Percentiles rank a stretch among this genome's conserved stretches.
phyloP scores from a whole-genome alignment of 768 basidiomycete genomes.

The Mycena galericulata region DNA sequence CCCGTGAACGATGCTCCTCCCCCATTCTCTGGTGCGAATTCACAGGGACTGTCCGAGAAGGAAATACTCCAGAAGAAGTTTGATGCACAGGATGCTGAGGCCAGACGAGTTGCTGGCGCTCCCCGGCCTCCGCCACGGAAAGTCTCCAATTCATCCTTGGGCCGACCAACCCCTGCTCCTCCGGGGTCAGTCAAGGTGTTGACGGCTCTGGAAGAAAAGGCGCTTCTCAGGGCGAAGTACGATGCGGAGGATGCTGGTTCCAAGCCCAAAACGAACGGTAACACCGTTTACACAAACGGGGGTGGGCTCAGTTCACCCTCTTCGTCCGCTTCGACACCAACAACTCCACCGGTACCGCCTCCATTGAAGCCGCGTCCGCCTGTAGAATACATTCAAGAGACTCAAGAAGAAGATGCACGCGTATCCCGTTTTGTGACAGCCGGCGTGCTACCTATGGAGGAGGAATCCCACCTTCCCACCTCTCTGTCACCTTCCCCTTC shows the following conservation, averaged over 20 bases:
- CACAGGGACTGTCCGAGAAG: conserved; percentile 61
- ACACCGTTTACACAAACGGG: conserved; percentile 34
- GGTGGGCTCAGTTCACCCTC: conserved; percentile 33
- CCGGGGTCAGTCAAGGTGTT: conserved; percentile 51
- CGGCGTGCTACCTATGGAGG: conserved; percentile 43
- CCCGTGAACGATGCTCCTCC: conserved; percentile 40
- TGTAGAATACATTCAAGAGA: conserved; percentile 84
- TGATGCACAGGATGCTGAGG: conserved; percentile 65
- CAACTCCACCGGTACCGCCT: conserved; percentile 62
- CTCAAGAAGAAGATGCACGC: conserved; percentile 78
- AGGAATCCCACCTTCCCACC: conserved; percentile 29
- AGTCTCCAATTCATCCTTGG: conserved; percentile 33
- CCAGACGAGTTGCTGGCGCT: conserved; percentile 40
- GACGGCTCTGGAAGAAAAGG: conserved; percentile 87
- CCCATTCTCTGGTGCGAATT: conserved; percentile 38
- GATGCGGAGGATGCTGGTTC: conserved; percentile 62
- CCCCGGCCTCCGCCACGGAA: conserved; percentile 36
- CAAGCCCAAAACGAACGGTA: conserved; percentile 43
- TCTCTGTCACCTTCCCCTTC: conserved; percentile 36
- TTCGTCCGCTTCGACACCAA: conserved; percentile 30
- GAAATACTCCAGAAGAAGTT: conserved; percentile 66
- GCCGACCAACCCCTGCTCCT: conserved; percentile 50
- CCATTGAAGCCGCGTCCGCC: conserved; percentile 84
- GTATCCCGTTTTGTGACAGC: conserved; percentile 56
- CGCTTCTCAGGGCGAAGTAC: conserved; percentile 70